Percentiles rank a stretch among this genome's conserved stretches.
Conservation (phyloP, 1,284 basidiomycete species). For the Entoloma clypeatum region DNA sequence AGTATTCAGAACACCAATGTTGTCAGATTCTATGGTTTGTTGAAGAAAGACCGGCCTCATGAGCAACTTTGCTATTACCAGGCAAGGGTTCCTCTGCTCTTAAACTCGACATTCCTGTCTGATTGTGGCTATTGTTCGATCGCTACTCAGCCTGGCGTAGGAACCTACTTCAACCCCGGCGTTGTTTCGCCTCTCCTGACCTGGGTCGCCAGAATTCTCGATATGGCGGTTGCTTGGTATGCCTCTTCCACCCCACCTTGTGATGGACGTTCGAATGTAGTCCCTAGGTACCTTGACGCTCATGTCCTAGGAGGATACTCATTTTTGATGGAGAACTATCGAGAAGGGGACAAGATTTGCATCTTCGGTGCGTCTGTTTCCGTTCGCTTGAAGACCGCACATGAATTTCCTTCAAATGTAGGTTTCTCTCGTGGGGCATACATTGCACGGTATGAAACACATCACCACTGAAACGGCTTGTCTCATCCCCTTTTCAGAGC, state of each 20-base stretch:
- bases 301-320: slow-evolving; percentile 54
- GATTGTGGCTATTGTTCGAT: no score
- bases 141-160: slow-evolving; percentile 47
- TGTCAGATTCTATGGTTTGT: background rate
- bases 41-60: background rate
- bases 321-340: slow-evolving; percentile 59
- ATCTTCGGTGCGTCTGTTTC: no score
- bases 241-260: background rate
- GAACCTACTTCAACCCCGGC: slow-evolving; percentile 45
- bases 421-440: slow-evolving; percentile 56
- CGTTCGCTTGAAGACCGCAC: no score
- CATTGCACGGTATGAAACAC: slow-evolving; percentile 53
- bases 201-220: no score
- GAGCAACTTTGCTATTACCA: background rate
- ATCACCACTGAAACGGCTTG: no score
- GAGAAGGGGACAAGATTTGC: slow-evolving; percentile 48
- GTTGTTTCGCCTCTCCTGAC: slow-evolving; percentile 32
- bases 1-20: background rate
- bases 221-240: background rate
- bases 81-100: slow-evolving; percentile 1
- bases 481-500: no score
- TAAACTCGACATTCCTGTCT: slow-evolving; percentile 23
- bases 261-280: no score
- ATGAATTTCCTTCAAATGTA: no score
- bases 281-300: slow-evolving; percentile 31